Base-by-base conservation (phyloP, 163 green algal species). In the Volvox carteri region DNA sequence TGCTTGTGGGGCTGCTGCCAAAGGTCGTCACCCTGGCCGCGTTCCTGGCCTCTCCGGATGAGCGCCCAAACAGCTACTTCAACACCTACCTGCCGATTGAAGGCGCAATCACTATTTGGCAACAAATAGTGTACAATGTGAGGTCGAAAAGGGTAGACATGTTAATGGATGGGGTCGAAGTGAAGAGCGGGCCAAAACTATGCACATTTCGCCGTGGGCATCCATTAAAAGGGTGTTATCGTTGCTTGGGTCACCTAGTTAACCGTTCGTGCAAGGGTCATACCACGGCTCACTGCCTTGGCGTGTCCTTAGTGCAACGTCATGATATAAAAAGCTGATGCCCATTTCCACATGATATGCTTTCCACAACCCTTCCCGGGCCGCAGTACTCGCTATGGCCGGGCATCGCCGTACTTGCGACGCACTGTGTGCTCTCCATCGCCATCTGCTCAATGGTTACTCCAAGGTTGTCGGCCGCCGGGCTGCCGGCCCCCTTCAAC, bases 301-400 rank as follows among this genome's bases (percentile, higher is more conserved):
- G n/a, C n/a, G n/a, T n/a, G n/a, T n/a, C n/a, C n/a, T n/a, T n/a
- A n/a, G n/a, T n/a, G n/a, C n/a, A n/a, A n/a, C n/a, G n/a, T n/a
- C n/a, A n/a, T n/a, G n/a, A n/a, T n/a, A n/a, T n/a, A n/a, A n/a
- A n/a, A n/a, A n/a, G n/a, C n/a, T n/a, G n/a, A n/a, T n/a, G n/a
- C n/a, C n/a, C n/a, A n/a, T n/a, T n/a, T n/a, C n/a, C n/a, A n/a
- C n/a, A n/a, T n/a, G n/a, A n/a, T n/a, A n/a, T n/a, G n/a, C n/a
- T n/a, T n/a, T n/a, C 11, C 67, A 19, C 50, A 58, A 68, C 58
- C 58, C 19, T 72, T 33, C 33, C 75, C 48, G 16, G 7, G 16
- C 28, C 42, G 67, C 81, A 87, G 81, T 87, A 87, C 25, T 33
- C 81, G 9, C 54, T 87, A 44, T 72, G 81, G 65, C 46, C 81